A percentile compares a stretch with the other conserved stretches of the same genome.
Evolutionary conservation across 164 flowering plant species (phyloP).

Genomic region (Stephania japonica): DNA sequence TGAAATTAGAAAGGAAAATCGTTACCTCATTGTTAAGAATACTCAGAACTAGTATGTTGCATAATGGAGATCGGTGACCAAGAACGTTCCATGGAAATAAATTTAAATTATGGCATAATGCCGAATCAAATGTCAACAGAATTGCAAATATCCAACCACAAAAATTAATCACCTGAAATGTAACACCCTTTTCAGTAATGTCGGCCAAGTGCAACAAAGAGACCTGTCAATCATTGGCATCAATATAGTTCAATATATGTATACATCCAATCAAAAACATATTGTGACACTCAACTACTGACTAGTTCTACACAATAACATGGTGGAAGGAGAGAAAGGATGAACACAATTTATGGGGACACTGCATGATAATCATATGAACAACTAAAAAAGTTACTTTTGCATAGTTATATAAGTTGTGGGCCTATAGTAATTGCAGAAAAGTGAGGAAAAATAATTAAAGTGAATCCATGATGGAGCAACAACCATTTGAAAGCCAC

Average conservation of each 20-base stretch:
- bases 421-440: neutral
- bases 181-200: conserved; percentile 92
- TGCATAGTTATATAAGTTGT: neutral
- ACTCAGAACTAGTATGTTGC: neutral
- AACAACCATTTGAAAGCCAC: conserved; percentile 97
- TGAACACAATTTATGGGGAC: too few relatives aligned
- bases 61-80: neutral
- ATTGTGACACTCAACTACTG: too few relatives aligned
- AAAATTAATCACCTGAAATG: conserved; percentile 73
- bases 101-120: too few relatives aligned
- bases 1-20: conserved; percentile 29
- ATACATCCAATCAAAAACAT: too few relatives aligned
- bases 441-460: neutral
- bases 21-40: conserved; percentile 4
- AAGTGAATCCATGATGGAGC: conserved; percentile 6
- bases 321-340: too few relatives aligned
- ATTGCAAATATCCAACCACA: neutral
- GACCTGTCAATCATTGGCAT: conserved; percentile 37
- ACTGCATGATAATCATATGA: too few relatives aligned
- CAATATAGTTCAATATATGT: too few relatives aligned
- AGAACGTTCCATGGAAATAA: too few relatives aligned
- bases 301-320: too few relatives aligned
- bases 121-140: neutral
- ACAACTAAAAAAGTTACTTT: too few relatives aligned
- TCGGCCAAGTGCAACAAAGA: conserved; percentile 93